Conservation (phyloP, 306 rosid species). For the Neltuma alba region DNA sequence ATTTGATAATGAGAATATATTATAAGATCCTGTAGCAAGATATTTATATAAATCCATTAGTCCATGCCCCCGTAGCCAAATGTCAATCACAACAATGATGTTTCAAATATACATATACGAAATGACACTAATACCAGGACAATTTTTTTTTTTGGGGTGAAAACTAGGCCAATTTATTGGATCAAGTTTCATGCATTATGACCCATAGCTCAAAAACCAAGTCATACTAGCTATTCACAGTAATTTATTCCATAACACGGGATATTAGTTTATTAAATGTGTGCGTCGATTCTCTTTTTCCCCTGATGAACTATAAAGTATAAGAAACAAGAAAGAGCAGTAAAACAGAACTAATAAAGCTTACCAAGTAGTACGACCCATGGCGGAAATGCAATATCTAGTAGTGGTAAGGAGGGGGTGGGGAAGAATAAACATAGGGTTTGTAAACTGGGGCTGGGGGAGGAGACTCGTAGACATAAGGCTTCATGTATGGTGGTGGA, state of each 20-base stretch:
- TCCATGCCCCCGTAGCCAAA: neutral
- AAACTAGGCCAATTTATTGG: neutral
- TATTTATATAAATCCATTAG: neutral
- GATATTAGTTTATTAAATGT: too few species aligned
- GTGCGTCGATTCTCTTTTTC: neutral
- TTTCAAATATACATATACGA: neutral
- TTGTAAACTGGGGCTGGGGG: slow-evolving; percentile 24
- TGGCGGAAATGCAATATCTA: slow-evolving; percentile 41
- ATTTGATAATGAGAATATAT: slow-evolving; percentile 35
- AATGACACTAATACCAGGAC: neutral
- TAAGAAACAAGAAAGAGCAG: neutral
- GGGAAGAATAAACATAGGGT: slow-evolving; percentile 57
- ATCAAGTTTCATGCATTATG: neutral
- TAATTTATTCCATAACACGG: neutral
- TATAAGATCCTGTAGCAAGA: slow-evolving; percentile 43
- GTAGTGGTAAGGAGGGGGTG: slow-evolving; percentile 79
- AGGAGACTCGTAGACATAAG: neutral
- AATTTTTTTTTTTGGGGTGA: too few species aligned
- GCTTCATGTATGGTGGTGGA: slow-evolving; percentile 19
- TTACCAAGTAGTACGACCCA: slow-evolving; percentile 45
- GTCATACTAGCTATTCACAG: neutral
- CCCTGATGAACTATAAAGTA: neutral
- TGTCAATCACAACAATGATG: neutral
- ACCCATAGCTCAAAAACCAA: neutral
- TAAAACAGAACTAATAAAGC: neutral